A percentile compares a stretch with the other conserved stretches of the same genome.
Evolutionary conservation across 148 eudicot genomes (phyloP).

Genomic region (Cornus kousa): DNA sequence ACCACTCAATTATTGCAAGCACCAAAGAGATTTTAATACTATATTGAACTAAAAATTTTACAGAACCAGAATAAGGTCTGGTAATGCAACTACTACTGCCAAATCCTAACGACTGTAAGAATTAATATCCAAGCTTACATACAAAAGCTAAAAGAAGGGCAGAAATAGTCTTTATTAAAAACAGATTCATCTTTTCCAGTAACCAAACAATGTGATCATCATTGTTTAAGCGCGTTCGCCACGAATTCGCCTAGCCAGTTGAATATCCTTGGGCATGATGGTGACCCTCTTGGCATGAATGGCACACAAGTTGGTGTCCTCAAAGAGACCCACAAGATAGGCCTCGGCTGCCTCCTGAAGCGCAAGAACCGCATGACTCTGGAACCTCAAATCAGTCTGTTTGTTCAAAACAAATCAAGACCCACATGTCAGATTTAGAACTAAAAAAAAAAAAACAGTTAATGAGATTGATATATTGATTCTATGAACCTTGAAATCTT

Average conservation of each 20-base stretch:
- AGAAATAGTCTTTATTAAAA: not conserved
- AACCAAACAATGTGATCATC: not conserved
- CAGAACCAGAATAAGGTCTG: too few species aligned
- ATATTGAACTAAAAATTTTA: too few species aligned
- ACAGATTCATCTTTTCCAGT: too few species aligned
- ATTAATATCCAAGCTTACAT: not conserved
- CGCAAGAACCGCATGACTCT: constrained; percentile 47
- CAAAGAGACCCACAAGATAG: constrained; percentile 40
- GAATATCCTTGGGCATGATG: constrained; percentile 48
- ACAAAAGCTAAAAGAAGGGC: not conserved
- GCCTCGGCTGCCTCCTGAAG: constrained; percentile 45
- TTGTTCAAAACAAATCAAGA: not conserved
- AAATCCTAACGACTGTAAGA: not conserved
- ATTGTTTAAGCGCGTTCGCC: constrained; percentile 38
- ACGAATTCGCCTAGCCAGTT: constrained; percentile 45
- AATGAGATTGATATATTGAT: not conserved
- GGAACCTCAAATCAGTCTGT: constrained; percentile 54
- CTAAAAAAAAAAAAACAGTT: not conserved
- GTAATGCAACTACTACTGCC: too few species aligned
- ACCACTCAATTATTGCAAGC: not conserved
- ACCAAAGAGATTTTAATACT: not conserved
- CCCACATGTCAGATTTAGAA: not conserved
- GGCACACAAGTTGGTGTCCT: constrained; percentile 33
- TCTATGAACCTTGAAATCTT: constrained; percentile 48
- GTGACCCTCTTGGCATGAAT: constrained; percentile 47